Conservation (phyloP, 2,329 filamentous ascomycete genomes). For the Ilyonectria destructans region DNA sequence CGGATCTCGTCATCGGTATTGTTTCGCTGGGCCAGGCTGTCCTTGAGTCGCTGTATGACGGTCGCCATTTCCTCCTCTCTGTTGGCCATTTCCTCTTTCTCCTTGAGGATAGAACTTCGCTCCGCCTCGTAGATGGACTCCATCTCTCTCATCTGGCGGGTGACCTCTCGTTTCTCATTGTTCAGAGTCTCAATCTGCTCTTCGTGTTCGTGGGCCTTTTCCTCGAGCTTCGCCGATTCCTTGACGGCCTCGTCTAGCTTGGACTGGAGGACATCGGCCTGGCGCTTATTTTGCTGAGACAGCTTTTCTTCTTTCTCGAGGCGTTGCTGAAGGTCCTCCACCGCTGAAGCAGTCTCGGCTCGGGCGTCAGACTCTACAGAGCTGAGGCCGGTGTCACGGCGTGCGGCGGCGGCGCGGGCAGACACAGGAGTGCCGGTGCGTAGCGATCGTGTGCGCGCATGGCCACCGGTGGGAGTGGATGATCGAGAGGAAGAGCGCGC, state of each 20-base stretch:
- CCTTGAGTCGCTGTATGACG: slow-evolving; percentile 93
- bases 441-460: slow-evolving; percentile 75
- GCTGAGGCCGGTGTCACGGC: slow-evolving; percentile 66
- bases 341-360: slow-evolving; percentile 83
- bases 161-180: slow-evolving; percentile 88
- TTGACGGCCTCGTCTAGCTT: slow-evolving; percentile 87
- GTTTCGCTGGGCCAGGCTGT: slow-evolving; percentile 85
- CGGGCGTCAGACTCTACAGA: slow-evolving; percentile 80
- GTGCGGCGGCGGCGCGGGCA: slow-evolving; percentile 79
- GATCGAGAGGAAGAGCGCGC: slow-evolving; percentile 60
- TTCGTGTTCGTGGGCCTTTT: slow-evolving; percentile 88
- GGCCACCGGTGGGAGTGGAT: slow-evolving; percentile 59
- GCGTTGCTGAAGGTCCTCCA: slow-evolving; percentile 89
- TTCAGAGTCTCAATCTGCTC: slow-evolving; percentile 86
- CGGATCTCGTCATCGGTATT: slow-evolving; percentile 70
- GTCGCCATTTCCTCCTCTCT: slow-evolving; percentile 92
- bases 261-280: slow-evolving; percentile 87
- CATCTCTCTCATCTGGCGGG: slow-evolving; percentile 89
- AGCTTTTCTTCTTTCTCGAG: slow-evolving; percentile 85
- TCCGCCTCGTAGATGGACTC: slow-evolving; percentile 95
- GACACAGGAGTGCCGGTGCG: slow-evolving; percentile 79
- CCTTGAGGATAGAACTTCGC: slow-evolving; percentile 87
- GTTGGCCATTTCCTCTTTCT: slow-evolving; percentile 90
- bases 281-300: slow-evolving; percentile 86
- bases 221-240: slow-evolving; percentile 90